These are phyloP conservation scores for Paraglomus occultum DNA, from an alignment of 192 early-diverging fungal species.

Conservation along the genomic window DNA sequence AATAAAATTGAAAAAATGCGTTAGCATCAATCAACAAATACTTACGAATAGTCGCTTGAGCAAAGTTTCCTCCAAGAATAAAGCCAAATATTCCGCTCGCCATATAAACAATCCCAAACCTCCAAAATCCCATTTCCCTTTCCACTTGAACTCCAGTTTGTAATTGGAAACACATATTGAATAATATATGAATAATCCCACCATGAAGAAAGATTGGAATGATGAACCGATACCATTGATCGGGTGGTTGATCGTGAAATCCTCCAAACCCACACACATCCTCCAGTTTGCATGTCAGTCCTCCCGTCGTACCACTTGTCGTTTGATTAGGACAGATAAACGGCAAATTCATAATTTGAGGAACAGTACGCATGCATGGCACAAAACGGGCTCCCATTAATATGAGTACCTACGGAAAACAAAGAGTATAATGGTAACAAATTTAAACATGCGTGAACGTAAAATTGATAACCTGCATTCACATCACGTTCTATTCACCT, in stretches of 20 bases:
- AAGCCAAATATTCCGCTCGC: conserved; percentile 74
- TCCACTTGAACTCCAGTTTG: conserved; percentile 72
- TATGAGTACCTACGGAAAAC: conserved; percentile 56
- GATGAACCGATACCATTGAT: conserved; percentile 83
- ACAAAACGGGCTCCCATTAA: conserved; percentile 71
- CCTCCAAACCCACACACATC: conserved; percentile 62
- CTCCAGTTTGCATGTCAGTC: conserved; percentile 50
- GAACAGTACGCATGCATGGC: conserved; percentile 69
- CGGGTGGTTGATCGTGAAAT: conserved; percentile 49
- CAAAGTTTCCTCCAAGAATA: conserved; percentile 74
- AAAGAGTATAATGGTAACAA: background rate
- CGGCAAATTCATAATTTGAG: conserved; percentile 22
- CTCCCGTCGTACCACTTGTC: conserved; percentile 24
- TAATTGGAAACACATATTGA: conserved; percentile 76
- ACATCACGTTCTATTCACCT: conserved; percentile 38
- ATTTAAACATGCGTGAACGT: background rate
- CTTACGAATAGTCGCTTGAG: conserved; percentile 46
- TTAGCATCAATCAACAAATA: background rate
- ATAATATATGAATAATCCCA: conserved; percentile 71
- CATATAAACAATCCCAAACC: conserved; percentile 73
- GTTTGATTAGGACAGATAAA: conserved; percentile 44
- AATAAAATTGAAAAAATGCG: conserved; percentile 1
- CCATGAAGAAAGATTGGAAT: conserved; percentile 82
- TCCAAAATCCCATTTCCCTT: conserved; percentile 69
- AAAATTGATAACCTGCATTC: background rate